A percentile compares a stretch with the other conserved stretches of the same genome.
These are phyloP conservation scores for Vaccinium vitisidaea DNA, from an alignment of 148 eudicot genomes.

Conservation along the genomic window DNA sequence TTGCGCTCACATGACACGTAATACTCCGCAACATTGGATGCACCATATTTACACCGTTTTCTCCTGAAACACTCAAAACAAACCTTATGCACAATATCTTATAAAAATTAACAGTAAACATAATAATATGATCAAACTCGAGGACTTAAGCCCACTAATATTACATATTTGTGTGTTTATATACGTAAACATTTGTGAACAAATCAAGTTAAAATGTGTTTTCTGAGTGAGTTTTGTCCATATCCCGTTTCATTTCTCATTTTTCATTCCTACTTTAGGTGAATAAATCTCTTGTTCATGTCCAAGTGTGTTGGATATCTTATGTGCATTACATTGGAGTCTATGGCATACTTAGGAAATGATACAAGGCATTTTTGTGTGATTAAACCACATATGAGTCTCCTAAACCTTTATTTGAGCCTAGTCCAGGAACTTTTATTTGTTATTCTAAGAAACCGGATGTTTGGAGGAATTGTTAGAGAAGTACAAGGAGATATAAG, in stretches of 20 bases:
- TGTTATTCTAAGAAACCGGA: neutral
- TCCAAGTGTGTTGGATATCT: neutral
- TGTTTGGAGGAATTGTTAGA: neutral
- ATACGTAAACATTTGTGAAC: neutral
- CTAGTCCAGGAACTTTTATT: too few species aligned
- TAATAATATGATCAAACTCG: too few species aligned
- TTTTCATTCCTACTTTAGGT: neutral
- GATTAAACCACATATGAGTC: neutral
- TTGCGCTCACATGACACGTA: too few species aligned
- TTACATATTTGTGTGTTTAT: too few species aligned
- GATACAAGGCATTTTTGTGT: neutral
- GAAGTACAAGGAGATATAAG: too few species aligned
- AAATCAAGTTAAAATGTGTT: neutral
- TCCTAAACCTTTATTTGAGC: neutral
- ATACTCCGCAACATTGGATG: too few species aligned
- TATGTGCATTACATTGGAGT: neutral
- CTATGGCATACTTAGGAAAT: neutral
- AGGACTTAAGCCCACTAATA: too few species aligned
- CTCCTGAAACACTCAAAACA: too few species aligned
- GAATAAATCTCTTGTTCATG: neutral
- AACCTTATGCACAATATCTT: too few species aligned
- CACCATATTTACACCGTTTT: too few species aligned
- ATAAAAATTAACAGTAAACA: too few species aligned
- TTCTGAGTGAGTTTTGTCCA: neutral
- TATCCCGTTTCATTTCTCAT: neutral